Evolutionary conservation across 2,329 filamentous ascomycete genomes (phyloP).

Genomic region (Beauveria australis): DNA sequence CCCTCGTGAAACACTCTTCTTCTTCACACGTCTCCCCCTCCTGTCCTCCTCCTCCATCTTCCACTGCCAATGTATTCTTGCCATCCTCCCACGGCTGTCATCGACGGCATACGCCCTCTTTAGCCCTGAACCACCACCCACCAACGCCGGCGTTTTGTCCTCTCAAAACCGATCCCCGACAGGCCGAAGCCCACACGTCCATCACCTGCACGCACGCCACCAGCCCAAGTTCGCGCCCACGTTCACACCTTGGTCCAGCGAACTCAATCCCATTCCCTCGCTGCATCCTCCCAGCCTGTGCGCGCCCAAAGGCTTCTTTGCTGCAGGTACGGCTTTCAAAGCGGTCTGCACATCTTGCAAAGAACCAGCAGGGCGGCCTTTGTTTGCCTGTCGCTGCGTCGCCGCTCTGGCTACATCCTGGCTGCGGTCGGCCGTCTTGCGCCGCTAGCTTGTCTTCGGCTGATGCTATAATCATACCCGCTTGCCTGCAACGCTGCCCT

Average conservation of each 20-base stretch:
- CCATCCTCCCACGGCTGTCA: not conserved
- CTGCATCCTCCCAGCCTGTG: not conserved
- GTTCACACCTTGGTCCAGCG: not conserved
- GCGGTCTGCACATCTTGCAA: not conserved
- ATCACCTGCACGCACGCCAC: not conserved
- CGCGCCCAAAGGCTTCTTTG: not conserved
- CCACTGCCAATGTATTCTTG: not conserved
- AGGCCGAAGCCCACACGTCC: not conserved
- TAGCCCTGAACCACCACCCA: not conserved
- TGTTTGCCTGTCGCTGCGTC: not conserved
- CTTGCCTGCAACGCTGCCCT: not conserved
- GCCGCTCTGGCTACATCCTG: not conserved
- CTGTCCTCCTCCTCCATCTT: not conserved
- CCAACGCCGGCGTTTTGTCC: not conserved
- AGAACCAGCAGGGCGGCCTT: not conserved
- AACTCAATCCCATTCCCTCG: not conserved
- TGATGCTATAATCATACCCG: not conserved
- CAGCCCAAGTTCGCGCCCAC: not conserved
- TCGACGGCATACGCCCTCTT: not conserved
- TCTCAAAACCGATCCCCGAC: constrained; percentile 3
- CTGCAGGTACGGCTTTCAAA: not conserved
- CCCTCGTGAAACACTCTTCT: constrained; percentile 2
- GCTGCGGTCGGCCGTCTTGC: not conserved
- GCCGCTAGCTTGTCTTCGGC: not conserved
- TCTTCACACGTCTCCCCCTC: not conserved